A percentile compares a stretch with the other conserved stretches of the same genome.
phyloP scores from a whole-genome alignment of 176 grass and related monocot genomes.

The Rhipidocladum racemiflorum region DNA sequence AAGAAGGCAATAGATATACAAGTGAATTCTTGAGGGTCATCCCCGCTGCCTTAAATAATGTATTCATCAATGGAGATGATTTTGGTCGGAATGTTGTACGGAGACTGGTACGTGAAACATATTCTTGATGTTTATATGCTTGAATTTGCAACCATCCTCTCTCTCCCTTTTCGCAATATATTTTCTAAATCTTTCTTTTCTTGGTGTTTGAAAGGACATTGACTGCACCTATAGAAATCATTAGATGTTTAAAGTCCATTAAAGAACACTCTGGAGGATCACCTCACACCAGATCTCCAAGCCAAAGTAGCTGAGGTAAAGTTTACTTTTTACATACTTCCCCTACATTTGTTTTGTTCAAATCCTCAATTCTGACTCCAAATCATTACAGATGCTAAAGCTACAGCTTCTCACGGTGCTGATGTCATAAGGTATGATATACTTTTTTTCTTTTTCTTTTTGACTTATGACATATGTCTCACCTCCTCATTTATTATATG shows the following conservation, averaged over 20 bases:
- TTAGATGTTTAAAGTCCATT: conserved; percentile 81
- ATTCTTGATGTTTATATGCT: neutral
- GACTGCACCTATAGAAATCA: conserved; percentile 70
- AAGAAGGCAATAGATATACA: conserved; percentile 62
- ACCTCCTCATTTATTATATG: too few relatives aligned
- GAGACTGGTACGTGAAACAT: conserved; percentile 68
- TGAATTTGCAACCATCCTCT: neutral
- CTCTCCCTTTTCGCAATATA: neutral
- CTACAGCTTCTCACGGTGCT: conserved; percentile 52
- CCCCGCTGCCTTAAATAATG: conserved; percentile 60
- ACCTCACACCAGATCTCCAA: conserved; percentile 85
- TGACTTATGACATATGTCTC: too few relatives aligned
- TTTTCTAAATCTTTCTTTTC: conserved; percentile 18
- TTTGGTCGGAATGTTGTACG: conserved; percentile 49
- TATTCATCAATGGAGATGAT: conserved; percentile 49
- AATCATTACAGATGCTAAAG: conserved; percentile 70
- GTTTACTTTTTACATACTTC: conserved; percentile 11
- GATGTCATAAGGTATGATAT: conserved; percentile 85
- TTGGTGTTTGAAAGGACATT: conserved; percentile 62
- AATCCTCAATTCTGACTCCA: conserved; percentile 24
- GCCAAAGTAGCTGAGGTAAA: conserved; percentile 88
- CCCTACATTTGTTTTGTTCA: neutral
- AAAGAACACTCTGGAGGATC: conserved; percentile 91
- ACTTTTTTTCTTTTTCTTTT: too few relatives aligned
- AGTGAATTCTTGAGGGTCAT: conserved; percentile 82